Base-by-base conservation (phyloP, 768 basidiomycete genomes). In the Lactarius akahatsu region DNA sequence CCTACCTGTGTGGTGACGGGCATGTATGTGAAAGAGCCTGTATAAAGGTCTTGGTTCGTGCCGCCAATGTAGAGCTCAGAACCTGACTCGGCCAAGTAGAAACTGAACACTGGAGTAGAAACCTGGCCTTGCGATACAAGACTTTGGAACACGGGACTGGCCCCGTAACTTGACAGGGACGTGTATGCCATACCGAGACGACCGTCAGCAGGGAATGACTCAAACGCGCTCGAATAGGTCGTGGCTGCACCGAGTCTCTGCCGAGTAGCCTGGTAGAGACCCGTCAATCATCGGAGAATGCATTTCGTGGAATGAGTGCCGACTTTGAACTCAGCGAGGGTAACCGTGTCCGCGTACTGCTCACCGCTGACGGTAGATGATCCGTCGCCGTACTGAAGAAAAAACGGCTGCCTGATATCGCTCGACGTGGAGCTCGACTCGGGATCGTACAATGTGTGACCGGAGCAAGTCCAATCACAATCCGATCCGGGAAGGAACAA, bases 171-270 rank as follows among this genome's bases (percentile, higher is more conserved):
- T 3, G 73, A 76, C 56, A 74, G 68, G 3, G 70, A 67, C 57
- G 72, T 63, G 67, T 72, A 75, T 8, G 47, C 80, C 73, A 83
- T 72, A 41, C 82, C 82, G 43, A 82, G 71, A 7, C 83, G 61
- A 5, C 82, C 83, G 52, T 83, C 82, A 0, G 78, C 64, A 0
- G 56, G 70, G 57, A 78, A 80, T 13, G 6, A 57, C 47, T 70
- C 6, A 62, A 82, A 69, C 10, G 72, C 74, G 7, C 70, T 9
- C 10, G 79, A 80, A 59, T 80, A 81, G 2, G 71, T 72, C 16
- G 73, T 76, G 30, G 84, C 82, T 23, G 78, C 78, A 16, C 82
- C 82, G n/a, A 85, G 69, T 3, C 74, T 75, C 71, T 85, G 84
- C 43, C 71, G 71, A 3, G 68, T 70, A 10, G 79, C 82, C 71